Conservation (phyloP, 768 basidiomycete species). For the Termitomyces sp. region DNA sequence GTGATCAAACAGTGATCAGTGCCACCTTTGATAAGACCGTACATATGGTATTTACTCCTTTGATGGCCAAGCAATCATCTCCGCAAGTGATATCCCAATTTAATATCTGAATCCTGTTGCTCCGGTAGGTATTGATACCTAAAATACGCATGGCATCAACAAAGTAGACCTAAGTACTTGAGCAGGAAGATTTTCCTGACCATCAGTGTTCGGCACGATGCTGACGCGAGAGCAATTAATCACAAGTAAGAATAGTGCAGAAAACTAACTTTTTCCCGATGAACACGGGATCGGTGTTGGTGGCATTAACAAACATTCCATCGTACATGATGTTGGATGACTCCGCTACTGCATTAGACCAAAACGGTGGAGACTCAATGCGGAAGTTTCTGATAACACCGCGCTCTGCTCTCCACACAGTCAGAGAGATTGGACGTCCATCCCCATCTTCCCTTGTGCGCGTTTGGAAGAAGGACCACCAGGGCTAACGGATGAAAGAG, state of each 20-base stretch:
- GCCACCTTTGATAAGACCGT: neutral
- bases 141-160: neutral
- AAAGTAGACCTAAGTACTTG: neutral
- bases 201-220: slow-evolving; percentile 57
- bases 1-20: neutral
- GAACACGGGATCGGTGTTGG: slow-evolving; percentile 46
- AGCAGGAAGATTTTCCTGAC: slow-evolving; percentile 18
- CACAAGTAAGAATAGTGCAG: neutral
- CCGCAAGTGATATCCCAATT: slow-evolving; percentile 62
- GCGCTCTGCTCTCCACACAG: slow-evolving; percentile 37
- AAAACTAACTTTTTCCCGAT: slow-evolving; percentile 40
- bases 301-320: slow-evolving; percentile 53
- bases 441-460: slow-evolving; percentile 45
- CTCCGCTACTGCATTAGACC: slow-evolving; percentile 52
- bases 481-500: slow-evolving; percentile 25
- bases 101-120: slow-evolving; percentile 37
- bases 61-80: slow-evolving; percentile 60
- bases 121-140: slow-evolving; percentile 54
- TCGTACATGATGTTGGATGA: slow-evolving; percentile 45
- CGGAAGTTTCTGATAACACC: slow-evolving; percentile 41
- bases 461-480: slow-evolving; percentile 52
- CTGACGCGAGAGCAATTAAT: slow-evolving; percentile 16
- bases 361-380: slow-evolving; percentile 52
- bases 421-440: slow-evolving; percentile 52
- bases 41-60: slow-evolving; percentile 38